phyloP scores from a whole-genome alignment of 2,329 filamentous ascomycete genomes.

The Pyrenochaeta sp. region DNA sequence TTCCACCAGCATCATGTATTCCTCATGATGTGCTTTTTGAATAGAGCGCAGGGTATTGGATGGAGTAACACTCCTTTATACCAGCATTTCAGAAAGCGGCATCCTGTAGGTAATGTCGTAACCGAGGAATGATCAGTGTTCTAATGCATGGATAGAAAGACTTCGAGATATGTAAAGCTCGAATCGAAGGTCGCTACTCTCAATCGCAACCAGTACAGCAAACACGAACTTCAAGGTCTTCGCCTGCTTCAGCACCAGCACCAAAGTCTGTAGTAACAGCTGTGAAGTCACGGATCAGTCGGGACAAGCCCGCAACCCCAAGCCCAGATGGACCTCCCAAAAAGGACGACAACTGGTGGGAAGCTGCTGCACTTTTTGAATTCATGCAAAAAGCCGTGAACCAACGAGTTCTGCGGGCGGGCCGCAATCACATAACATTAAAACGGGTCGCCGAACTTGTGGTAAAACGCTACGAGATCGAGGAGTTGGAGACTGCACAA shows the following conservation, averaged over 20 bases:
- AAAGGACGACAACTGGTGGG: constrained; percentile 53
- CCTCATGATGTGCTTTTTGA: constrained; percentile 56
- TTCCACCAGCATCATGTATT: constrained; percentile 53
- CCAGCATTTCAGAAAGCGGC: constrained; percentile 50
- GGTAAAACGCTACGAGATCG: constrained; percentile 48
- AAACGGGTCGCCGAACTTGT: constrained; percentile 45
- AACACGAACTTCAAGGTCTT: constrained; percentile 16
- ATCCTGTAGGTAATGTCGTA: constrained; percentile 37
- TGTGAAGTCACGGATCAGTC: constrained; percentile 5
- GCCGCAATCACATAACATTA: constrained; percentile 42
- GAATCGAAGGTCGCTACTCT: constrained; percentile 38
- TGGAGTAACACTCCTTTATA: constrained; percentile 57
- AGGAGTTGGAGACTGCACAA: constrained; percentile 41
- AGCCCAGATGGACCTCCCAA: constrained; percentile 33
- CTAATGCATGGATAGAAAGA: constrained; percentile 33
- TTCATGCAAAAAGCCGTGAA: constrained; percentile 52
- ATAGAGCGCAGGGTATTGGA: constrained; percentile 53
- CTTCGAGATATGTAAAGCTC: constrained; percentile 42
- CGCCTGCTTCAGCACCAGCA: constrained; percentile 13
- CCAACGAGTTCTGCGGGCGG: constrained; percentile 38
- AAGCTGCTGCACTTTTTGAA: constrained; percentile 48
- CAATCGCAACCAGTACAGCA: constrained; percentile 20
- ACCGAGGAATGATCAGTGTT: background rate
- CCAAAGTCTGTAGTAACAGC: constrained; percentile 9
- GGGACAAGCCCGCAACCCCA: constrained; percentile 11